Conservation (phyloP, 441 rosid genomes). For the Iberis amara region DNA sequence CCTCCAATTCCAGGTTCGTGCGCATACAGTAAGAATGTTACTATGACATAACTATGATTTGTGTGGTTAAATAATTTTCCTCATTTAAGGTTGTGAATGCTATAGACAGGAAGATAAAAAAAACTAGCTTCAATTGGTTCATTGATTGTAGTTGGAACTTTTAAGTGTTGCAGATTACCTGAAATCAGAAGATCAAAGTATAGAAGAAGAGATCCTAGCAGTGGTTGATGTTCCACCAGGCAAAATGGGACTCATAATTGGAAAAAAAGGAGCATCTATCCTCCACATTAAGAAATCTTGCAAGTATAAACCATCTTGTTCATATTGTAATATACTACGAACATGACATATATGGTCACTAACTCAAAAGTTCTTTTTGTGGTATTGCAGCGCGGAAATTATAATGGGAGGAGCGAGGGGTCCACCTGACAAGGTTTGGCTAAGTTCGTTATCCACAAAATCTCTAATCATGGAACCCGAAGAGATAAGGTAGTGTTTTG, state of each 20-base stretch:
- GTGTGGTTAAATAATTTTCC: no score
- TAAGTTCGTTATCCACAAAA: background rate
- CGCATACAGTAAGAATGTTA: background rate
- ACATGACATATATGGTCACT: slow-evolving; percentile 4
- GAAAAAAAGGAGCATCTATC: slow-evolving; percentile 77
- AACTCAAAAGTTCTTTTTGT: background rate
- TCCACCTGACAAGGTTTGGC: slow-evolving; percentile 80
- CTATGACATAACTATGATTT: no score
- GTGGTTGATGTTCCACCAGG: slow-evolving; percentile 80
- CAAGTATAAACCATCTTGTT: slow-evolving; percentile 42
- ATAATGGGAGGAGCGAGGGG: slow-evolving; percentile 73
- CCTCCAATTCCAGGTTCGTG: slow-evolving; percentile 71
- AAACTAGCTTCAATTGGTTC: background rate
- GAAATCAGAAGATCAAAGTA: slow-evolving; percentile 35
- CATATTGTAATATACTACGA: background rate
- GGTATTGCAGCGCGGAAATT: slow-evolving; percentile 71
- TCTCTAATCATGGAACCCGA: no score
- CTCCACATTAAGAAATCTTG: slow-evolving; percentile 74
- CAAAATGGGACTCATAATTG: slow-evolving; percentile 85
- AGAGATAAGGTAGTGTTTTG: no score
- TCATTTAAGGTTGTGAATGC: no score
- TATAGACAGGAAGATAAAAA: background rate
- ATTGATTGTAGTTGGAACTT: slow-evolving; percentile 1
- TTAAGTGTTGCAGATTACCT: slow-evolving; percentile 43
- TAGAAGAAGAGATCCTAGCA: slow-evolving; percentile 76